Conservation (phyloP, 352 stramenopile species). For the Plasmopara muralis region DNA sequence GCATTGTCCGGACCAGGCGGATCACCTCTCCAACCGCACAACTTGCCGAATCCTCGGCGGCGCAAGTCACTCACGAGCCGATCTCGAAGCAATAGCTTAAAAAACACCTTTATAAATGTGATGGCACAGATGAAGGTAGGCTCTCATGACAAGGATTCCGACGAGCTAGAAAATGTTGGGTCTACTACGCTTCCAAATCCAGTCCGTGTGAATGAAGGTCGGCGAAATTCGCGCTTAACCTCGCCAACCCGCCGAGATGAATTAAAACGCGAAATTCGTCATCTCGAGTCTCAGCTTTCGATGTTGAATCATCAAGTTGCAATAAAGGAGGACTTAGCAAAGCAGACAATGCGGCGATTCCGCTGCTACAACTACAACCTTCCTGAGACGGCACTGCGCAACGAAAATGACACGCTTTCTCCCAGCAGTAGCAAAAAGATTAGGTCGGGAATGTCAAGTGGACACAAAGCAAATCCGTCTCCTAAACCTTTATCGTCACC, state of each 20-base stretch:
- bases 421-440: slow-evolving; percentile 27
- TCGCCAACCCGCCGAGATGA: slow-evolving; percentile 40
- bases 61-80: slow-evolving; percentile 54
- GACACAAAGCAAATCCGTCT: slow-evolving; percentile 21
- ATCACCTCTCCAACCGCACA: slow-evolving; percentile 13
- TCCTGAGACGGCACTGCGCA: slow-evolving; percentile 39
- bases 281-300: slow-evolving; percentile 51
- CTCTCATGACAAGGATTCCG: slow-evolving; percentile 28
- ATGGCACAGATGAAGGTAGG: slow-evolving; percentile 50
- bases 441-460: slow-evolving; percentile 13
- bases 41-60: slow-evolving; percentile 36
- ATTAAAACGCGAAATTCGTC: slow-evolving; percentile 47
- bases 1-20: slow-evolving; percentile 3
- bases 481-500: slow-evolving; percentile 32
- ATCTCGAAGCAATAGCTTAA: slow-evolving; percentile 60
- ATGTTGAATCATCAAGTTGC: slow-evolving; percentile 61
- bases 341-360: slow-evolving; percentile 53
- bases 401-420: slow-evolving; percentile 44
- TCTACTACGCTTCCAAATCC: slow-evolving; percentile 29
- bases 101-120: slow-evolving; percentile 55
- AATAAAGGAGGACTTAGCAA: slow-evolving; percentile 54
- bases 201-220: slow-evolving; percentile 20
- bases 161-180: slow-evolving; percentile 23
- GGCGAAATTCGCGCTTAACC: slow-evolving; percentile 15
- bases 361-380: slow-evolving; percentile 83